phyloP scores from a whole-genome alignment of 129 eudicot species.

The Pittosporum tobira region DNA sequence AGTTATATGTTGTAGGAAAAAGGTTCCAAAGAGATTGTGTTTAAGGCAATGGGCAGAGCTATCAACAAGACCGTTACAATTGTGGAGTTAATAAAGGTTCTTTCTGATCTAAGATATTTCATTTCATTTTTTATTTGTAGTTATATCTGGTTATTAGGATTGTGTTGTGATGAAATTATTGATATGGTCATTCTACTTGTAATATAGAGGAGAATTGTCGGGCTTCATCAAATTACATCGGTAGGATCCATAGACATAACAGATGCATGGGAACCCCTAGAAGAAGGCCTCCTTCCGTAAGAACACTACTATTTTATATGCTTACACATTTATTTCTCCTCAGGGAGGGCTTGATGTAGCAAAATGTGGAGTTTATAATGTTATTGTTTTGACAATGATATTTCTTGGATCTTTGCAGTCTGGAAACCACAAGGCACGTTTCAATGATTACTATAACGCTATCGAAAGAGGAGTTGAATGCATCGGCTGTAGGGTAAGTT shows the following conservation, averaged over 20 bases:
- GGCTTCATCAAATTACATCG: slow-evolving; percentile 88
- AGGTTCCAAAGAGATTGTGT: slow-evolving; percentile 73
- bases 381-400: slow-evolving; percentile 1
- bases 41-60: slow-evolving; percentile 99
- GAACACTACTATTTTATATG: slow-evolving; percentile 12
- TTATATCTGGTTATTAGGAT: background rate
- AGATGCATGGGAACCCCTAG: slow-evolving; percentile 97
- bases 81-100: slow-evolving; percentile 92
- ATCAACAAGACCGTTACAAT: slow-evolving; percentile 95
- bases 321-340: background rate
- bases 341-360: background rate
- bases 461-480: slow-evolving; percentile 60
- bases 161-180: background rate
- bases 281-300: slow-evolving; percentile 98
- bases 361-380: background rate
- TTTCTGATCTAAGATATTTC: background rate
- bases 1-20: slow-evolving; percentile 45
- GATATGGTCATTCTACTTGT: background rate
- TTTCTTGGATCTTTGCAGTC: slow-evolving; percentile 30
- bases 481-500: slow-evolving; percentile 68
- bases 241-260: slow-evolving; percentile 87
- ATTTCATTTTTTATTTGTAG: too few relatives aligned
- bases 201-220: slow-evolving; percentile 86
- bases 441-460: slow-evolving; percentile 85
- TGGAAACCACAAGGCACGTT: slow-evolving; percentile 88